Percentiles rank a stretch among this genome's conserved stretches.
Conservation (phyloP, 2,329 filamentous ascomycete genomes). For the Aquanectria penicillioides region DNA sequence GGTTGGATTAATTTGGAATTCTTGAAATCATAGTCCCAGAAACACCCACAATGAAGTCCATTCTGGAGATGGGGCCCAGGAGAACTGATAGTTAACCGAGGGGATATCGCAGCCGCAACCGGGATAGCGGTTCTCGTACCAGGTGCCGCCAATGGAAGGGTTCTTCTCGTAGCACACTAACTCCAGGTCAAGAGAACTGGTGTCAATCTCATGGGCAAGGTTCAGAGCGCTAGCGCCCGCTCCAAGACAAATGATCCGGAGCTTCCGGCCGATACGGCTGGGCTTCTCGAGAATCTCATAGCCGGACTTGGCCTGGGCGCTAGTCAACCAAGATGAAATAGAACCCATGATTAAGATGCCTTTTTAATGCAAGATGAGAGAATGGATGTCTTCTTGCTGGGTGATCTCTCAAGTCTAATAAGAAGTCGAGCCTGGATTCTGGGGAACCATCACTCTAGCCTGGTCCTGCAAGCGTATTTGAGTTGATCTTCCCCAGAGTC, state of each 20-base stretch:
- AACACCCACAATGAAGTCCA: conserved; percentile 20
- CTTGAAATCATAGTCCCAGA: no score
- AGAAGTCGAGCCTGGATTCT: not conserved
- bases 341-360: conserved; percentile 13
- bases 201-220: conserved; percentile 37
- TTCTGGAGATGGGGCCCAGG: conserved; percentile 25
- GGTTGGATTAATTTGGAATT: no score
- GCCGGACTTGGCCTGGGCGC: not conserved
- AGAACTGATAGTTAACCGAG: conserved; percentile 36
- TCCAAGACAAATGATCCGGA: conserved; percentile 44
- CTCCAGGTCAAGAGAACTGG: conserved; percentile 32
- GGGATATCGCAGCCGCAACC: conserved; percentile 39
- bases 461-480: no score
- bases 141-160: conserved; percentile 30
- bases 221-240: conserved; percentile 44
- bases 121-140: conserved; percentile 36
- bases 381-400: no score
- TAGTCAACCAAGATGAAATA: not conserved
- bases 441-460: no score
- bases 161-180: conserved; percentile 44
- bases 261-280: conserved; percentile 33
- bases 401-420: no score
- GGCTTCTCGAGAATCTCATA: conserved; percentile 39
- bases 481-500: no score
- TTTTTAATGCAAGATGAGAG: not conserved